A percentile compares a stretch with the other conserved stretches of the same genome.
Evolutionary conservation across 176 grass and related monocot genomes (phyloP).

Genomic region (Musa schizocarpa): DNA sequence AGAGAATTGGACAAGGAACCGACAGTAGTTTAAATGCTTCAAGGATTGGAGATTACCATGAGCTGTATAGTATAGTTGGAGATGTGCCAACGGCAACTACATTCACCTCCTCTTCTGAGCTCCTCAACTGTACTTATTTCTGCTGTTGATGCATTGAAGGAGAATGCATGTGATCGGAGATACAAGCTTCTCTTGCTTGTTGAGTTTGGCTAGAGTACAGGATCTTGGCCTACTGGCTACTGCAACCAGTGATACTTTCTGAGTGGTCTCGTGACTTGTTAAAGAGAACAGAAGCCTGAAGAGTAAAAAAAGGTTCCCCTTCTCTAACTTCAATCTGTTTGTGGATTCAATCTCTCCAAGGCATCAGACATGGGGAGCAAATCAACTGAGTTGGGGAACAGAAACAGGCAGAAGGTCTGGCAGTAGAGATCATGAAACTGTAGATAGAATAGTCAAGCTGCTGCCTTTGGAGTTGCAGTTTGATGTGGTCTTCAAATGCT

Average conservation of each 20-base stretch:
- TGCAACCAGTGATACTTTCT: neutral
- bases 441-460: too few species aligned
- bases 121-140: neutral
- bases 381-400: neutral
- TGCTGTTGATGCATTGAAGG: neutral
- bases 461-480: too few species aligned
- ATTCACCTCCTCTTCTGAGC: neutral
- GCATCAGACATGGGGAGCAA: neutral
- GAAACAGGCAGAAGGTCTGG: too few species aligned
- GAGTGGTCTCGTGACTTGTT: too few species aligned
- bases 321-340: too few species aligned
- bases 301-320: too few species aligned
- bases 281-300: too few species aligned
- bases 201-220: neutral
- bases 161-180: neutral
- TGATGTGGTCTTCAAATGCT: too few species aligned
- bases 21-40: conserved; percentile 2
- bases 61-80: neutral
- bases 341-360: too few species aligned
- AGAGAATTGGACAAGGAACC: neutral
- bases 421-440: too few species aligned
- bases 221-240: neutral
- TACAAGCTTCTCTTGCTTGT: neutral
- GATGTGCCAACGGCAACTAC: neutral
- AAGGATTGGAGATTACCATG: neutral